Evolutionary conservation across 1,284 basidiomycete species (phyloP).

Genomic region (Naganishia liquefaciens): DNA sequence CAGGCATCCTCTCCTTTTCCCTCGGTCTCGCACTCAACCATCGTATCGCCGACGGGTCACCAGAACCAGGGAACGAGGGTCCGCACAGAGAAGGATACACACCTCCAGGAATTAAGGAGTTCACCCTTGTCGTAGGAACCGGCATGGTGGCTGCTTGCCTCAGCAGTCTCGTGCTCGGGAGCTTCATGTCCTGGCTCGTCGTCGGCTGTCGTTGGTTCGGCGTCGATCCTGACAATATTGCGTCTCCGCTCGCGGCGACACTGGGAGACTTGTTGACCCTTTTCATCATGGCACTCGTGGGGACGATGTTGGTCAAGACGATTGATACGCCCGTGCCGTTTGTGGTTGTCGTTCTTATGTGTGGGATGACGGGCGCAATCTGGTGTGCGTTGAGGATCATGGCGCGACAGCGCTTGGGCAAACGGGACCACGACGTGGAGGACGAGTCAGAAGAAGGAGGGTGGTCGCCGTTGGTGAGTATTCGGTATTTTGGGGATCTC

Average conservation of each 20-base stretch:
- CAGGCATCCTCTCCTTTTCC: slow-evolving; percentile 75
- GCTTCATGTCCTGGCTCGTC: slow-evolving; percentile 87
- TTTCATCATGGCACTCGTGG: slow-evolving; percentile 67
- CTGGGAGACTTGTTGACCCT: slow-evolving; percentile 91
- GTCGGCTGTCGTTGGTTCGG: slow-evolving; percentile 73
- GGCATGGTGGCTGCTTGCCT: slow-evolving; percentile 84
- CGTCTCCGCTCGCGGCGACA: slow-evolving; percentile 87
- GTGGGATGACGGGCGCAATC: slow-evolving; percentile 59
- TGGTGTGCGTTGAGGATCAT: slow-evolving; percentile 59
- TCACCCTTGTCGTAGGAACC: slow-evolving; percentile 82
- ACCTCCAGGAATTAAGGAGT: slow-evolving; percentile 54
- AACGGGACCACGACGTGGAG: not conserved
- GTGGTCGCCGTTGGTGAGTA: slow-evolving; percentile 78
- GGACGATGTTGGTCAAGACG: slow-evolving; percentile 63
- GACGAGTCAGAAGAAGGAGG: slow-evolving; percentile 69
- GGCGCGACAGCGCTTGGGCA: slow-evolving; percentile 33
- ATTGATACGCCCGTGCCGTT: slow-evolving; percentile 68
- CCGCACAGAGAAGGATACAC: slow-evolving; percentile 47
- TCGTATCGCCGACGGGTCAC: slow-evolving; percentile 39
- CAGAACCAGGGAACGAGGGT: slow-evolving; percentile 35
- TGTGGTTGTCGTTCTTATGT: slow-evolving; percentile 60
- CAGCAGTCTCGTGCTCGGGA: slow-evolving; percentile 77
- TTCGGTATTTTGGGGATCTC: not conserved
- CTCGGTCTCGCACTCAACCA: slow-evolving; percentile 67
- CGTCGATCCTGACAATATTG: slow-evolving; percentile 92